Conservation (phyloP, 257 asterid species). For the Solanum neorickii region DNA sequence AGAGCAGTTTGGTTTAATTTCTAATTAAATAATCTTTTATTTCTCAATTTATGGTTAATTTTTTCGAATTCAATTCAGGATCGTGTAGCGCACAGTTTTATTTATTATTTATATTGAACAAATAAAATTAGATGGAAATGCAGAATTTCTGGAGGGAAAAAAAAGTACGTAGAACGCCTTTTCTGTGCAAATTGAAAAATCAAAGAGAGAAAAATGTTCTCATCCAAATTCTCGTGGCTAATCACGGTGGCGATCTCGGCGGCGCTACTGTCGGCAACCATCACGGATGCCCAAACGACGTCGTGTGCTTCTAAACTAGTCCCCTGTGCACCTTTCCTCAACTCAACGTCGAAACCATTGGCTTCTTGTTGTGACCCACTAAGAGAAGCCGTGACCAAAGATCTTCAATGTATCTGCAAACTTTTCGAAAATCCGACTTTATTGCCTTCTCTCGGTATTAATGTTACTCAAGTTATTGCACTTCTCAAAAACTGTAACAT, state of each 20-base stretch:
- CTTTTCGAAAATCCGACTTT: conserved; percentile 8
- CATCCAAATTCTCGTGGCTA: background rate
- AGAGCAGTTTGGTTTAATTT: background rate
- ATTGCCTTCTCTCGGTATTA: conserved; percentile 2
- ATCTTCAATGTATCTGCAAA: conserved; percentile 38
- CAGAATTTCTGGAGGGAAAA: background rate
- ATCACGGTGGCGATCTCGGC: conserved; percentile 11
- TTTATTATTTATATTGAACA: background rate
- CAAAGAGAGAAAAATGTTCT: conserved; percentile 1
- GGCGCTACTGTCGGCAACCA: conserved; percentile 5
- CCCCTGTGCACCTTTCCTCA: conserved; percentile 14
- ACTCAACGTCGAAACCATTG: conserved; percentile 21
- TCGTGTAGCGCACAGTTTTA: background rate
- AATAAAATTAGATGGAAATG: too few species aligned
- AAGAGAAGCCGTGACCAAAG: conserved; percentile 14
- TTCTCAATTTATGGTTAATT: background rate
- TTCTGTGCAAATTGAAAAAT: background rate
- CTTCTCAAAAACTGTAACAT: conserved; percentile 24
- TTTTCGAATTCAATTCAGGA: background rate
- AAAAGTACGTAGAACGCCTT: background rate
- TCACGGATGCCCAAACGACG: conserved; percentile 16
- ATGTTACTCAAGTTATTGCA: conserved; percentile 26
- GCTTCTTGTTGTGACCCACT: conserved; percentile 28
- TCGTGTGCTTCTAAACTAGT: conserved; percentile 25
- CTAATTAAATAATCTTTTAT: background rate